Evolutionary conservation across 345 rosid species (phyloP), one percentile per base, ranked within the genome.

Genomic region (Toxicodendron radicans): DNA sequence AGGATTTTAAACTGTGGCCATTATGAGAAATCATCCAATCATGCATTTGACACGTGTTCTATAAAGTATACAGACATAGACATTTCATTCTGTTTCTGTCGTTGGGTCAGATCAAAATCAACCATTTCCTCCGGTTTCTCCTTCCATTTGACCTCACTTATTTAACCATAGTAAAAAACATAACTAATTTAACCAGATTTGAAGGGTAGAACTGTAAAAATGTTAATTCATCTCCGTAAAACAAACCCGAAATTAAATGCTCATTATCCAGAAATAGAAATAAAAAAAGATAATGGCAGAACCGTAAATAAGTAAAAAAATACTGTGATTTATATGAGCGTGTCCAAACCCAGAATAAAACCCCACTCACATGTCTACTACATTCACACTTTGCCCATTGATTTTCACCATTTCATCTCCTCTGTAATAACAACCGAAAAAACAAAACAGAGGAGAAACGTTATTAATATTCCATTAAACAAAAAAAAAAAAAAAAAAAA

Each of bases 321-420:
- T 0, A 2, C 46, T 3, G 81, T 58, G 68, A 72, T 68, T 64
- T 78, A 12, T 23, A 24, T 4, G 59, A 46, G 3, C 6, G 6
- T 0, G 57, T 7, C 64, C 69, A 66, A 83, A 74, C 54, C 73
- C 83, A 62, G 49, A 76, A 70, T 54, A 59, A 73, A 77, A 72
- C 68, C 73, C 73, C 79, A 60, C 52, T 70, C 76, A 68, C 85
- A 64, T 72, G 73, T 60, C 76, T 13, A 8, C 61, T 45, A 21
- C 79, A 4, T 7, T 1, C 23, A 12, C 43, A 27, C 74, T 71
- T 71, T 68, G 72, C 85, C 81, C 85, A 73, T 77, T 71, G 54
- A 74, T 73, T 76, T 79, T 75, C 75, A 74, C 83, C 83, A 1
- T 58, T 79, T 71, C 75, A n/a, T 68, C 67, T 69, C 68, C 82